phyloP scores from a whole-genome alignment of 148 eudicot species.

The Agrostemma githago region DNA sequence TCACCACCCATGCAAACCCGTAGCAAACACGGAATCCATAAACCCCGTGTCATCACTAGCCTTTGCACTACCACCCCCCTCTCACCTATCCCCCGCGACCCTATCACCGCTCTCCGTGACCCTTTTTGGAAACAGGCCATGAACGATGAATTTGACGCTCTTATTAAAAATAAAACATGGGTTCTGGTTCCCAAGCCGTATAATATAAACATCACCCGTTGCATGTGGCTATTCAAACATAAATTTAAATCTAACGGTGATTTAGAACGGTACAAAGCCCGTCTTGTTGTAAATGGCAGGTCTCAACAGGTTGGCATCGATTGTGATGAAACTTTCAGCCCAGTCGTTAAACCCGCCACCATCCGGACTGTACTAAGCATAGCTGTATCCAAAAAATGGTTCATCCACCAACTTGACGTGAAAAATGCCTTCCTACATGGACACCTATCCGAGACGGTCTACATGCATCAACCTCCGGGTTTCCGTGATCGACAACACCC shows the following conservation, averaged over 20 bases:
- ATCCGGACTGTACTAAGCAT: not conserved
- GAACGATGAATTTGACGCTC: not conserved
- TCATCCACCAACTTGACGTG: not conserved
- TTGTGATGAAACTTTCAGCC: not conserved
- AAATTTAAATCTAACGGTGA: too few relatives aligned
- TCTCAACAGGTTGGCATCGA: too few relatives aligned
- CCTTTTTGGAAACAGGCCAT: not conserved
- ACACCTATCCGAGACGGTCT: not conserved
- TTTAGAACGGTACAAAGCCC: too few relatives aligned
- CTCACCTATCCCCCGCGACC: not conserved
- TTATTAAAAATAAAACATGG: not conserved
- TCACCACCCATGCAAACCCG: not conserved
- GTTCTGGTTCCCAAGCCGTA: not conserved
- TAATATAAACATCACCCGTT: not conserved
- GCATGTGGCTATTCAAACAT: too few relatives aligned
- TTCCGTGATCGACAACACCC: not conserved
- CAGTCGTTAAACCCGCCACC: not conserved
- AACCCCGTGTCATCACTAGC: not conserved
- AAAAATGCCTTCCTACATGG: not conserved
- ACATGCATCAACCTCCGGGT: not conserved
- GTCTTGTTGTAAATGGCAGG: too few relatives aligned
- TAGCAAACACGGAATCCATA: not conserved
- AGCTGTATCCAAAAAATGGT: not conserved
- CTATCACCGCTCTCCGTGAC: not conserved
- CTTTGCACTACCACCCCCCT: not conserved